Percentiles rank a stretch among this genome's conserved stretches.
Evolutionary conservation across 169 alveolate genomes (phyloP).

Genomic region (Plasmodium blacklocki): DNA sequence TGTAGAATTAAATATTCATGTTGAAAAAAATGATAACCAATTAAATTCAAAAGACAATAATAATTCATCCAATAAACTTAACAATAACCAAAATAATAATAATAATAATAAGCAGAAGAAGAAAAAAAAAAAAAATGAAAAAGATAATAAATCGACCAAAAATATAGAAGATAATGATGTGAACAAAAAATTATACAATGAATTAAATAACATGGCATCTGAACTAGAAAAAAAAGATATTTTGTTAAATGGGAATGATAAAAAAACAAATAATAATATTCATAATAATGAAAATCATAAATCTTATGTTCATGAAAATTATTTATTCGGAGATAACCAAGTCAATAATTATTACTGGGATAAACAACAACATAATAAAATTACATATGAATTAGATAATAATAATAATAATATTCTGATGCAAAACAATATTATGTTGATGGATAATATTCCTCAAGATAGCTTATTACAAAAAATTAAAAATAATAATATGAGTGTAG

Average conservation of each 20-base stretch:
- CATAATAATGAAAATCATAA: constrained; percentile 6
- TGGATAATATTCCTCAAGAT: constrained; percentile 28
- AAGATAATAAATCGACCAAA: background rate
- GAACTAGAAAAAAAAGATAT: background rate
- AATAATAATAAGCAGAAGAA: constrained; percentile 5
- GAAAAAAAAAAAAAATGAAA: constrained; percentile 5
- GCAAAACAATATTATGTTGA: no score
- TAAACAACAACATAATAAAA: no score
- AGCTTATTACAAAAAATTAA: constrained; percentile 50
- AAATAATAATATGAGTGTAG: constrained; percentile 12
- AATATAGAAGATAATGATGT: background rate
- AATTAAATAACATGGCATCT: background rate
- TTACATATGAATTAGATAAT: background rate
- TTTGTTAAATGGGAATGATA: background rate
- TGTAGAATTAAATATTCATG: constrained; percentile 21
- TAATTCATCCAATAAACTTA: background rate
- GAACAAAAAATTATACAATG: background rate
- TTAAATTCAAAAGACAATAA: background rate
- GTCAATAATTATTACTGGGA: background rate
- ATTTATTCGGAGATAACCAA: background rate
- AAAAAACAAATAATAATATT: constrained; percentile 7
- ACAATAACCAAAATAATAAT: background rate
- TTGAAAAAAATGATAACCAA: constrained; percentile 15
- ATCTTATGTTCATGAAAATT: background rate
- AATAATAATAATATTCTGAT: no score